These are phyloP conservation scores for Termitomyces sp. DNA, from an alignment of 768 basidiomycete genomes.

Conservation along the genomic window DNA sequence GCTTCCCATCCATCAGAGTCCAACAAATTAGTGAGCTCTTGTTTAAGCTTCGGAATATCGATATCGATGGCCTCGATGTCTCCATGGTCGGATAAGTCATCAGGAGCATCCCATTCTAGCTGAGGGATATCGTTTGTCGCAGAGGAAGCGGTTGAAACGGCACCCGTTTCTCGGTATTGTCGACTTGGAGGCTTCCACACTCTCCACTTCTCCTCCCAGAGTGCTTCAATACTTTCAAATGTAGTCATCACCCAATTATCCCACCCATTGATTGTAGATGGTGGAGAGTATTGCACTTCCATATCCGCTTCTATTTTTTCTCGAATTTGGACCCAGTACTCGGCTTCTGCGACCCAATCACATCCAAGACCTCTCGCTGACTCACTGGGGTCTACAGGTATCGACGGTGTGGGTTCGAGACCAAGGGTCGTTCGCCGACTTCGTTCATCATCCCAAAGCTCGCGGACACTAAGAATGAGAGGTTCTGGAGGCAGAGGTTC, in stretches of 20 bases:
- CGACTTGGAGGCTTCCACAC: constrained; percentile 47
- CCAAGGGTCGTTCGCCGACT: constrained; percentile 61
- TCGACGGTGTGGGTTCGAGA: constrained; percentile 62
- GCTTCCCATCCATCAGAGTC: constrained; percentile 23
- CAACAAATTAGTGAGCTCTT: constrained; percentile 35
- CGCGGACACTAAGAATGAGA: constrained; percentile 81
- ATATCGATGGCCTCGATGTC: constrained; percentile 33
- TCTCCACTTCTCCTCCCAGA: constrained; percentile 66
- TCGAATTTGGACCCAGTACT: constrained; percentile 71
- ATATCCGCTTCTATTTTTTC: constrained; percentile 49
- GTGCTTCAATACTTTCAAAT: constrained; percentile 84
- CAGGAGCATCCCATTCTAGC: constrained; percentile 1
- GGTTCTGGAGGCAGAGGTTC: constrained; percentile 53
- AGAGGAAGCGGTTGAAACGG: not conserved
- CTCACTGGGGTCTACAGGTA: constrained; percentile 67
- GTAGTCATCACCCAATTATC: constrained; percentile 77
- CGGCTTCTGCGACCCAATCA: constrained; percentile 67
- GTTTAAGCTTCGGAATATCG: constrained; percentile 46
- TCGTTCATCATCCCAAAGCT: constrained; percentile 97
- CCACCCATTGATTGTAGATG: constrained; percentile 38
- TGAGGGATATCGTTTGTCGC: not conserved
- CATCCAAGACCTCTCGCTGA: constrained; percentile 49
- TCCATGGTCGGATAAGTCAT: constrained; percentile 5
- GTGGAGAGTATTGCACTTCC: constrained; percentile 10
- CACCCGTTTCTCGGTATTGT: not conserved